Percentiles rank a stretch among this genome's conserved stretches.
Conservation (phyloP, 2,329 filamentous ascomycete species). For the Orbilia ellipsospora region DNA sequence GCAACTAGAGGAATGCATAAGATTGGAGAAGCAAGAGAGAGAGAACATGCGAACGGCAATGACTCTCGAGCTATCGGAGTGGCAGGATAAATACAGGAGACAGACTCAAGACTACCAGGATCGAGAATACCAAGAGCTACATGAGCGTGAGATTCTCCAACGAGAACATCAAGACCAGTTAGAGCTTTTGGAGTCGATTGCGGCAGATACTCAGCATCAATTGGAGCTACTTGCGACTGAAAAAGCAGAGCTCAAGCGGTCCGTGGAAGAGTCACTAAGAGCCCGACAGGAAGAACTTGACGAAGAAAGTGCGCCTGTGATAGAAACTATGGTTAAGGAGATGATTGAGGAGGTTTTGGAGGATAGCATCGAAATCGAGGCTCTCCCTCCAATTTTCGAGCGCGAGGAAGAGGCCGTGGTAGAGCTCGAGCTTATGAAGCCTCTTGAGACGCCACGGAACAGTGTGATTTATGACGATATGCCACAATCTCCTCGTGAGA, state of each 20-base stretch:
- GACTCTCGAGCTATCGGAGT: conserved; percentile 43
- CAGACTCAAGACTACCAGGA: conserved; percentile 34
- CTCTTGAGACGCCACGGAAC: conserved; percentile 59
- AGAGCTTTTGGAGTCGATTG: conserved; percentile 52
- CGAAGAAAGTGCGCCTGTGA: conserved; percentile 34
- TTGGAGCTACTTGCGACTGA: conserved; percentile 47
- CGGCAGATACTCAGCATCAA: conserved; percentile 52
- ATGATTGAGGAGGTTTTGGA: conserved; percentile 37
- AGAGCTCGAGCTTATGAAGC: conserved; percentile 61
- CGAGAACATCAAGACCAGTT: conserved; percentile 48
- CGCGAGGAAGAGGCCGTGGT: conserved; percentile 51
- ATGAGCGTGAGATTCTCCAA: conserved; percentile 50
- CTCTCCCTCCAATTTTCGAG: conserved; percentile 36
- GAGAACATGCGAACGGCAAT: conserved; percentile 41
- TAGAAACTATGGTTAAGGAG: conserved; percentile 34
- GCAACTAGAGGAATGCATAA: conserved; percentile 52
- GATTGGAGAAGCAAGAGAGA: conserved; percentile 48
- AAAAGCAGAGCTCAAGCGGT: conserved; percentile 51
- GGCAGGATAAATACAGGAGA: conserved; percentile 43
- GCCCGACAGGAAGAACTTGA: conserved; percentile 26
- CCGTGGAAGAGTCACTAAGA: conserved; percentile 34
- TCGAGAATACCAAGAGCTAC: conserved; percentile 45
- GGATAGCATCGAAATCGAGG: conserved; percentile 29
- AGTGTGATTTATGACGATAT: conserved; percentile 61
- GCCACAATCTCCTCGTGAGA: conserved; percentile 68